Conservation (phyloP, 2,329 filamentous ascomycete genomes). For the Venturia oleaginea region DNA sequence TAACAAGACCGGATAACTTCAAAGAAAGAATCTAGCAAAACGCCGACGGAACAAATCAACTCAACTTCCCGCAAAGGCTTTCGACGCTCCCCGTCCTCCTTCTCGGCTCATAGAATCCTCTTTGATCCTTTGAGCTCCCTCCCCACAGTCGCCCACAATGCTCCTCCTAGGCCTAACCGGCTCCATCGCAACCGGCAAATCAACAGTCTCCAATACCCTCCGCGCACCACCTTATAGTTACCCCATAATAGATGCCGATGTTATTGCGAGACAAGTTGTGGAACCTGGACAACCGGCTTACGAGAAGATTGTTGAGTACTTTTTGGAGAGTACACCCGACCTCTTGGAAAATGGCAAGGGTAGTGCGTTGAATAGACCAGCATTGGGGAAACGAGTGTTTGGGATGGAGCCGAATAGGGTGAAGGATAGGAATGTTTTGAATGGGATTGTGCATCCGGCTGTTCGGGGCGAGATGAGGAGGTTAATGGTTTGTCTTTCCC, state of each 20-base stretch:
- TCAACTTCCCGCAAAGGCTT: too few species aligned
- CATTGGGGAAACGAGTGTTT: slow-evolving; percentile 78
- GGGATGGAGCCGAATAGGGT: slow-evolving; percentile 62
- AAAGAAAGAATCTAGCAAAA: too few species aligned
- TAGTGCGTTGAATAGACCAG: slow-evolving; percentile 73
- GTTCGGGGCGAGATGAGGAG: slow-evolving; percentile 76
- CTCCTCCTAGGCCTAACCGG: slow-evolving; percentile 92
- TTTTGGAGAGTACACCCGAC: slow-evolving; percentile 74
- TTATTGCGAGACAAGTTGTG: slow-evolving; percentile 86
- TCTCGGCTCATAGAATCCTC: too few species aligned
- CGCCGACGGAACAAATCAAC: too few species aligned
- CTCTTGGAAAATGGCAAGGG: slow-evolving; percentile 61
- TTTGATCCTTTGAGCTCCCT: neutral
- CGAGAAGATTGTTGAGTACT: slow-evolving; percentile 70
- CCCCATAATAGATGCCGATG: slow-evolving; percentile 88
- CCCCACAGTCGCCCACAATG: slow-evolving; percentile 43
- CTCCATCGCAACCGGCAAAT: slow-evolving; percentile 97
- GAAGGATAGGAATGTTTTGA: slow-evolving; percentile 67
- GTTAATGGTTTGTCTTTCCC: slow-evolving; percentile 61
- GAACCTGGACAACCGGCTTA: slow-evolving; percentile 85
- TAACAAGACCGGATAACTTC: too few species aligned
- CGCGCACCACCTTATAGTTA: slow-evolving; percentile 71
- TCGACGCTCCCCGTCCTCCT: too few species aligned
- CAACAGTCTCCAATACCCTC: slow-evolving; percentile 81
- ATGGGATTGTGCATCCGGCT: slow-evolving; percentile 85